Evolutionary conservation across 23 red algal species (phyloP).

Genomic region (Gracilaria vermiculophylla): DNA sequence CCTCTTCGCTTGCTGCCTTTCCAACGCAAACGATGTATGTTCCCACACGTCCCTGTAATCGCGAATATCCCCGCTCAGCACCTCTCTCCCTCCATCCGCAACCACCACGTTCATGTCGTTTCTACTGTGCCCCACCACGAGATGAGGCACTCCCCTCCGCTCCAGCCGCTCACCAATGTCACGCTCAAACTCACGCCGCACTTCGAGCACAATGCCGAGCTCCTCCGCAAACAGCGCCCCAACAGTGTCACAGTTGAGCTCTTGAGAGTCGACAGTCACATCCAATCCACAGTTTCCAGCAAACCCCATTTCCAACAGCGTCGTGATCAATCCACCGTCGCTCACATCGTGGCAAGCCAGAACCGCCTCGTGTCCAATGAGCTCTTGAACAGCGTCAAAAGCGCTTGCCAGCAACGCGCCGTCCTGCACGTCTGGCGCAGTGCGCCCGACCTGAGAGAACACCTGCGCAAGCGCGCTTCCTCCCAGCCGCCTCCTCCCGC

Average conservation of each 20-base stretch:
- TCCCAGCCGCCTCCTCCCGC: conserved; percentile 71
- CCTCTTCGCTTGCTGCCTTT: conserved; percentile 79
- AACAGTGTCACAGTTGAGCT: not conserved
- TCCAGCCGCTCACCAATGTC: conserved; percentile 17
- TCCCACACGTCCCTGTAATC: conserved; percentile 86
- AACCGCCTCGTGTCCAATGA: conserved; percentile 48
- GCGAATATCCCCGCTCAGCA: conserved; percentile 62
- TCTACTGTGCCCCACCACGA: conserved; percentile 46
- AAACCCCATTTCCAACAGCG: conserved; percentile 95
- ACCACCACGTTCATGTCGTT: conserved; percentile 26
- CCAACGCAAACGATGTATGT: conserved; percentile 87
- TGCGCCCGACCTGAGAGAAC: conserved; percentile 72
- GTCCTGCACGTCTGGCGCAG: conserved; percentile 83
- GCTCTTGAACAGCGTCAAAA: conserved; percentile 75
- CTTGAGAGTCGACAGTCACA: conserved; percentile 25
- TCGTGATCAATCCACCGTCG: conserved; percentile 83
- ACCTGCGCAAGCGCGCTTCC: conserved; percentile 89
- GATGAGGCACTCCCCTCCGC: conserved; percentile 33
- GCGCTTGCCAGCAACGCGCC: conserved; percentile 40
- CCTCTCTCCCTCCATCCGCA: not conserved
- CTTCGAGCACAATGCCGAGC: conserved; percentile 84
- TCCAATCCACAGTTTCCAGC: conserved; percentile 97
- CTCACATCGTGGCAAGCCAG: conserved; percentile 96
- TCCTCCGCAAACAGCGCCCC: conserved; percentile 79
- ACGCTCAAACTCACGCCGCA: not conserved